These are phyloP conservation scores for Cryptosporidium xiaoi DNA, from an alignment of 169 alveolate genomes.

Conservation along the genomic window DNA sequence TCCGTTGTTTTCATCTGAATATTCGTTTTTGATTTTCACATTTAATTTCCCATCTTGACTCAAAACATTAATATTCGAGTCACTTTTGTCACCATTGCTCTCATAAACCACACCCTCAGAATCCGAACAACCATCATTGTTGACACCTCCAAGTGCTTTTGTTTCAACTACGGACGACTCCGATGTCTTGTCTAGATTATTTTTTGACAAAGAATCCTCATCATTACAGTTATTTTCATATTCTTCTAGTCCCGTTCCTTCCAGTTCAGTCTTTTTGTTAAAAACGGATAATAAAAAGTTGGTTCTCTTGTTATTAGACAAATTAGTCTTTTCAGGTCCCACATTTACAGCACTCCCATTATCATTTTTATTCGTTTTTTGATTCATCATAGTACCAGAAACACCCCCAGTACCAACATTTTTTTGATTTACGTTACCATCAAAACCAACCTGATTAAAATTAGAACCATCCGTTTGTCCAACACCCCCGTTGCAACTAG, in stretches of 20 bases:
- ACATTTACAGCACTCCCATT: too few relatives aligned
- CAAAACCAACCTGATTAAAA: not conserved
- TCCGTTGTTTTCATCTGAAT: not conserved
- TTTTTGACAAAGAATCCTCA: too few relatives aligned
- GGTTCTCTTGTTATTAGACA: too few relatives aligned
- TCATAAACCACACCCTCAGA: not conserved
- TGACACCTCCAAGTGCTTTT: not conserved
- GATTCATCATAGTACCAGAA: not conserved
- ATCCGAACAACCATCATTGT: not conserved
- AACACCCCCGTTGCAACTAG: conserved; percentile 8
- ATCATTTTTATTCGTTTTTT: too few relatives aligned
- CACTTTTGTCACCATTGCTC: not conserved
- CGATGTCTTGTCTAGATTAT: too few relatives aligned
- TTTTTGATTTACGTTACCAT: too few relatives aligned
- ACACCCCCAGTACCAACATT: not conserved
- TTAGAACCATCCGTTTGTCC: not conserved
- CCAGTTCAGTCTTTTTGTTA: too few relatives aligned
- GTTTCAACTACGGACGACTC: not conserved
- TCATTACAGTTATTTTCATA: too few relatives aligned
- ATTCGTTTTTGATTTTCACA: too few relatives aligned
- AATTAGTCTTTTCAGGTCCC: too few relatives aligned
- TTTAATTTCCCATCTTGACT: not conserved
- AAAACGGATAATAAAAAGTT: too few relatives aligned
- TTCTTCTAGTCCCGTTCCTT: too few relatives aligned
- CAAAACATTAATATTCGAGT: not conserved